Percentiles rank a stretch among this genome's conserved stretches.
These are phyloP conservation scores for Beauveria australis DNA, from an alignment of 2,329 filamentous ascomycete species.

Conservation along the genomic window DNA sequence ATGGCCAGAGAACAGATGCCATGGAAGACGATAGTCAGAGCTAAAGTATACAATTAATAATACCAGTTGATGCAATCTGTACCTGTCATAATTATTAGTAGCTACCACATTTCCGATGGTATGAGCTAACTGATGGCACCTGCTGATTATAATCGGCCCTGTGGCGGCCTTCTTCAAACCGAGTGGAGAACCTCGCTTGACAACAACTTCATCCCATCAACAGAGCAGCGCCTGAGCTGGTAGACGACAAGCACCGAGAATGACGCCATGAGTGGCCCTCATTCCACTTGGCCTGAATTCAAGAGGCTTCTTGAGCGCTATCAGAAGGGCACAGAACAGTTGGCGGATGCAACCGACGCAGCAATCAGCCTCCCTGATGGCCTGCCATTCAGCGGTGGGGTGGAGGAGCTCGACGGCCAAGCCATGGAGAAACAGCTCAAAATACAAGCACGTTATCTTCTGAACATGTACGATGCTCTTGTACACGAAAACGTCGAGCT, in stretches of 20 bases:
- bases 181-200: background rate
- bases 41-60: background rate
- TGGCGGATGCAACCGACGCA: background rate
- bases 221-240: background rate
- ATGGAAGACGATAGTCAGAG: conserved; percentile 7
- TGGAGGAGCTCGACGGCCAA: background rate
- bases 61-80: background rate
- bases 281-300: background rate
- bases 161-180: background rate
- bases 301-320: background rate
- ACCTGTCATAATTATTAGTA: too few relatives aligned
- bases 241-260: background rate
- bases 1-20: conserved; percentile 8
- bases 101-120: too few relatives aligned
- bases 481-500: conserved; percentile 7
- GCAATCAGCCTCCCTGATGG: background rate
- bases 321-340: background rate
- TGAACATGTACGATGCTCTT: conserved; percentile 16
- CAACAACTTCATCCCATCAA: background rate
- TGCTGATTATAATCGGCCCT: background rate
- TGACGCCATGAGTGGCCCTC: background rate
- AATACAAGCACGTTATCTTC: conserved; percentile 21
- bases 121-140: background rate
- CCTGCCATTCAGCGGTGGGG: background rate
- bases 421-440: conserved; percentile 22